Conservation (phyloP, 2,329 filamentous ascomycete species). For the Colletotrichum sp. region DNA sequence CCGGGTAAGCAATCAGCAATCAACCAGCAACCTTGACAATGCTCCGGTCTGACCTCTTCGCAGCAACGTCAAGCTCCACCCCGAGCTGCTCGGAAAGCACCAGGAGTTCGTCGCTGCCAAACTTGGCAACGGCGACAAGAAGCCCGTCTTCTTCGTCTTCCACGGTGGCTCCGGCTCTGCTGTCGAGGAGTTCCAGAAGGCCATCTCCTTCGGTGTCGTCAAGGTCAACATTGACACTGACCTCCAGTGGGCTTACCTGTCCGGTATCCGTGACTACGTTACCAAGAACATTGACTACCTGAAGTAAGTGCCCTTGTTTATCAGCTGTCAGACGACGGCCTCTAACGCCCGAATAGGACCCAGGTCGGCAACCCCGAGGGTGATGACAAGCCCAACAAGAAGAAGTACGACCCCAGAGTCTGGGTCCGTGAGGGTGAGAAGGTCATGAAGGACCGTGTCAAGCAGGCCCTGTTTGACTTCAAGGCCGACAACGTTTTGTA, state of each 20-base stretch:
- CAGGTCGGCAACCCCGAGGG: constrained; percentile 96
- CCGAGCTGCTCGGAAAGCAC: constrained; percentile 95
- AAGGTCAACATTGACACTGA: constrained; percentile 99
- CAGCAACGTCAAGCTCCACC: constrained; percentile 90
- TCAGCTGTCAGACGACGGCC: neutral
- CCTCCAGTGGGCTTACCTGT: constrained; percentile 92
- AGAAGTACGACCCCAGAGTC: constrained; percentile 83
- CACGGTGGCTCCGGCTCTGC: constrained; percentile 94
- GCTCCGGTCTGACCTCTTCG: neutral
- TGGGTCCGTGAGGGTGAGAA: constrained; percentile 98
- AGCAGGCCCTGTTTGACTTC: constrained; percentile 88
- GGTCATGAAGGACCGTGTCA: constrained; percentile 85
- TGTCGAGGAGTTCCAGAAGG: constrained; percentile 88
- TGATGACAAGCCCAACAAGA: constrained; percentile 99
- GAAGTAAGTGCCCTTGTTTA: neutral
- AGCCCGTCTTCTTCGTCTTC: constrained; percentile 99
- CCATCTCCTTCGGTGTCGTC: constrained; percentile 92
- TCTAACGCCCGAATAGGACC: constrained; percentile 45
- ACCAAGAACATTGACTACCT: constrained; percentile 96
- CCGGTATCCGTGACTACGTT: constrained; percentile 93
- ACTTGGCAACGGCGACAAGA: constrained; percentile 72
- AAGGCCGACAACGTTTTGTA: constrained; percentile 82
- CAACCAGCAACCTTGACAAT: neutral
- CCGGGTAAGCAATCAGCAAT: constrained; percentile 50
- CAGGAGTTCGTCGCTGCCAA: constrained; percentile 89